A percentile compares a stretch with the other conserved stretches of the same genome.
These are phyloP conservation scores for Eucommia ulmoides DNA, from an alignment of 257 asterid species.

Conservation along the genomic window DNA sequence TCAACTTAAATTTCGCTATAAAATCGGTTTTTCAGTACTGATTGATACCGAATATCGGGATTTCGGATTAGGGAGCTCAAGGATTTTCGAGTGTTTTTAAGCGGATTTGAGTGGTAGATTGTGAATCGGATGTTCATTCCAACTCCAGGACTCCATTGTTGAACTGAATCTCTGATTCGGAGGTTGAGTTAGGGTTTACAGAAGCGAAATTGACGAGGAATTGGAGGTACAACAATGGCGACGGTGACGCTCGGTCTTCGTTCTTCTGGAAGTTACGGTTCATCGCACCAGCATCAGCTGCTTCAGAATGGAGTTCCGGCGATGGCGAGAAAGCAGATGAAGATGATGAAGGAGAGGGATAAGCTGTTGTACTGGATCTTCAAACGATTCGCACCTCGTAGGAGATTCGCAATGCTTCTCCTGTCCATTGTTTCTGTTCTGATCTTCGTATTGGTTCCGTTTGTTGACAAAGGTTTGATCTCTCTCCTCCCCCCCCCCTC, in stretches of 20 bases:
- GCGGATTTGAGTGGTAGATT: too few species aligned
- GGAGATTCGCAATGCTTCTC: constrained; percentile 81
- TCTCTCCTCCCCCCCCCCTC: constrained; percentile 3
- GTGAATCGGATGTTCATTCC: too few species aligned
- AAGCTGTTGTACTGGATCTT: constrained; percentile 58
- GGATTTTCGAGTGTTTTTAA: too few species aligned
- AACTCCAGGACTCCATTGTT: too few species aligned
- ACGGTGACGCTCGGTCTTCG: constrained; percentile 92
- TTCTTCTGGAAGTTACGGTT: constrained; percentile 95
- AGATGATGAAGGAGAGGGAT: constrained; percentile 87
- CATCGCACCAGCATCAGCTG: constrained; percentile 45
- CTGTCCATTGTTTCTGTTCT: constrained; percentile 7
- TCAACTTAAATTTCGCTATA: too few species aligned
- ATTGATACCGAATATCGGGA: too few species aligned
- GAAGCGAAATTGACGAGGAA: background rate
- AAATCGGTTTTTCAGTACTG: too few species aligned
- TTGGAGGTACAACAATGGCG: constrained; percentile 42
- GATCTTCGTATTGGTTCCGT: constrained; percentile 62
- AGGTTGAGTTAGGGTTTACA: too few species aligned
- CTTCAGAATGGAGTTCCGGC: constrained; percentile 38
- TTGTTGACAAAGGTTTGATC: constrained; percentile 62
- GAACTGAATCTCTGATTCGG: too few species aligned
- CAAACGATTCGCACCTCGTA: constrained; percentile 81
- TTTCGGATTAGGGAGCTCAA: too few species aligned
- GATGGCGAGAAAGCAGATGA: constrained; percentile 42